Evolutionary conservation across 2,329 filamentous ascomycete genomes (phyloP), one percentile per base, ranked within the genome.

Genomic region (Monosporascus ibericus): DNA sequence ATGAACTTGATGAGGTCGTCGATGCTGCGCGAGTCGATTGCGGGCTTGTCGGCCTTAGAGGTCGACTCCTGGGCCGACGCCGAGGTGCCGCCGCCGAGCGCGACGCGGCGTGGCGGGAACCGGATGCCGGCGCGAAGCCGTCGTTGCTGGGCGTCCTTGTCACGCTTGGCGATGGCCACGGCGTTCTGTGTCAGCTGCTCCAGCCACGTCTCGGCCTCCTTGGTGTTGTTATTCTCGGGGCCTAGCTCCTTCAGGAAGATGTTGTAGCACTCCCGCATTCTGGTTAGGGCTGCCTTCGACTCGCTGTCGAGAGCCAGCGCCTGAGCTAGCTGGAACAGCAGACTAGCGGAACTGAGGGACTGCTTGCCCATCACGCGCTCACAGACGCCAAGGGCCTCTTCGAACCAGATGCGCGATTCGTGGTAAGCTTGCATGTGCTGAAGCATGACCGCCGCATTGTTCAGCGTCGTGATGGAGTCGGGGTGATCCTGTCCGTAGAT

Each of bases 381-480:
- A 69, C 92, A 96, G 56, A 97, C 86, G 44, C 83, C 80, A 49
- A 97, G 83, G 9, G 92, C 95, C 58, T 90, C 87, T 72, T 97
- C 94, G 67, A 99, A 99, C 94, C 94, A 99, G 57, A 92, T 79
- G 49, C 94, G 87, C 46, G 92, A 97, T 72, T 96, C 90, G 63
- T 92, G 87, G 75, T 95, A 99, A 55, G 88, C 86, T 78, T 97
- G 96, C 63, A 96, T 81, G 52, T 91, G 86, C 72, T 99, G 94
- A 53, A 99, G 84, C 94, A 99, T 99, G 55, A 99, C 94, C 7
- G 94, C 94, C 20, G 90, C 92, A 66, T 99, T 99, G 81, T 97
- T 99, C 72, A 97, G 87, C 17, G 94, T 97, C 8, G 95, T 99
- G 72, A 99, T 96, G 8, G 91, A 95, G 73, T 99, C 94, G 3